These are phyloP conservation scores for Mytilinidion resinicola DNA, from an alignment of 495 filamentous ascomycete species.

Conservation along the genomic window DNA sequence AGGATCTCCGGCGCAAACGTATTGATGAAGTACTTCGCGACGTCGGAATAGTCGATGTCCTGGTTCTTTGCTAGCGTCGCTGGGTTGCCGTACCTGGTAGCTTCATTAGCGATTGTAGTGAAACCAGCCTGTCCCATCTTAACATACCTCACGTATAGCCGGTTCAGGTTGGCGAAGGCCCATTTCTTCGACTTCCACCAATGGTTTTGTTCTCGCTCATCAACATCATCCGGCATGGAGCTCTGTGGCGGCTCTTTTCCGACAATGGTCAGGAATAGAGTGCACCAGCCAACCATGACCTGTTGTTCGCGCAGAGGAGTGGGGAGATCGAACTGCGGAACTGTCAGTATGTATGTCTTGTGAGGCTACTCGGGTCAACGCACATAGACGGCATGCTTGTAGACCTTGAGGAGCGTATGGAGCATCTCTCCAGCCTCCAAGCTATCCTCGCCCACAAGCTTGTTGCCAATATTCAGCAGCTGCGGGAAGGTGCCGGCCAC, in stretches of 20 bases:
- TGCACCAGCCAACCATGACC: conserved; percentile 88
- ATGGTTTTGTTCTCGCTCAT: conserved; percentile 85
- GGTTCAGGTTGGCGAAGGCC: conserved; percentile 95
- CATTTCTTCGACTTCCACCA: conserved; percentile 99
- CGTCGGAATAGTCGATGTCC: conserved; percentile 63
- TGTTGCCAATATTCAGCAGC: conserved; percentile 75
- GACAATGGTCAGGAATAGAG: conserved; percentile 83
- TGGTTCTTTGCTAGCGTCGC: conserved; percentile 59
- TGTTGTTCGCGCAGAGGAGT: conserved; percentile 67
- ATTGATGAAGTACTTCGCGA: conserved; percentile 81
- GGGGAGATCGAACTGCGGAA: conserved; percentile 76
- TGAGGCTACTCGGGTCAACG: conserved; percentile 33
- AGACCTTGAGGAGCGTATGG: conserved; percentile 86
- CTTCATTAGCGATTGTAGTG: not conserved
- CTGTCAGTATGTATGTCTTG: conserved; percentile 22
- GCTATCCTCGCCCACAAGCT: conserved; percentile 81
- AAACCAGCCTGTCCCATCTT: not conserved
- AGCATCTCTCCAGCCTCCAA: conserved; percentile 95
- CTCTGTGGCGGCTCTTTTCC: conserved; percentile 74
- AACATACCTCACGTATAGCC: conserved; percentile 81
- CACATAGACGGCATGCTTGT: conserved; percentile 97
- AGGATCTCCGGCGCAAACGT: conserved; percentile 94
- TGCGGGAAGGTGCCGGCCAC: conserved; percentile 88
- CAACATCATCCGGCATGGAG: conserved; percentile 72
- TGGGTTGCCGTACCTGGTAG: conserved; percentile 78